Evolutionary conservation across 495 filamentous ascomycete genomes (phyloP), one percentile per base, ranked within the genome.

Genomic region (Hyphodiscus hymeniophilus): DNA sequence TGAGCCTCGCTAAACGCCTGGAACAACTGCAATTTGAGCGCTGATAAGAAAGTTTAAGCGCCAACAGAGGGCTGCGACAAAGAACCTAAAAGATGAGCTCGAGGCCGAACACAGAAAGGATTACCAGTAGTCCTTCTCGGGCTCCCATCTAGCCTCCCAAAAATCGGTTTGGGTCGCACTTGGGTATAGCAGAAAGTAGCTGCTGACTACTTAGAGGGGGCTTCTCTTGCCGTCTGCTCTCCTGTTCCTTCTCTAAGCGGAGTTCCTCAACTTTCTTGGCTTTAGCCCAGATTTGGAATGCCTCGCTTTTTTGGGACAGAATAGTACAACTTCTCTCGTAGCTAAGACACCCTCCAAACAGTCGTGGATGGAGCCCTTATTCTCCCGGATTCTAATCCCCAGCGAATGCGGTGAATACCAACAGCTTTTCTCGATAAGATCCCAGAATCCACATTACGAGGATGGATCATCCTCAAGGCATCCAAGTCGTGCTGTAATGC

Each of bases 291-390:
- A 3, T 44, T 21, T 46, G 17, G n/a, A 57, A 50, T 28, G 6
- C 38, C 28, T 44, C 28, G 20, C 24, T 43, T n/a, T n/a, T 44
- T 18, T 26, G 42, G 20, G 36, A 42, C 45, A 54, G 22, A 50
- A 50, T 23, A 57, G 38, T 22, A 57, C 45, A 36, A 57, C 41
- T 26, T 57, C 55, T 43, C 55, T 48, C 12, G 55, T 50, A 2
- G 55, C 55, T 39, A 57, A 41, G 32, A 54, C 55, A 46, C 54
- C 55, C 42, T 57, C 55, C 45, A 54, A 34, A 42, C 55, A 57
- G 26, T 57, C 46, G 21, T 57, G 55, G 11, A 57, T 38, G 12
- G 31, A 45, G 6, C 22, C 39, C 16, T 54, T 35, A 30, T 46
- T 50, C 45, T 57, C 47, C 33, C 55, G 41, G 40, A 57, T 57